Evolutionary conservation across 352 stramenopile genomes (phyloP), one percentile per base, ranked within the genome.

Genomic region (Chrysophaeum taylorii): DNA sequence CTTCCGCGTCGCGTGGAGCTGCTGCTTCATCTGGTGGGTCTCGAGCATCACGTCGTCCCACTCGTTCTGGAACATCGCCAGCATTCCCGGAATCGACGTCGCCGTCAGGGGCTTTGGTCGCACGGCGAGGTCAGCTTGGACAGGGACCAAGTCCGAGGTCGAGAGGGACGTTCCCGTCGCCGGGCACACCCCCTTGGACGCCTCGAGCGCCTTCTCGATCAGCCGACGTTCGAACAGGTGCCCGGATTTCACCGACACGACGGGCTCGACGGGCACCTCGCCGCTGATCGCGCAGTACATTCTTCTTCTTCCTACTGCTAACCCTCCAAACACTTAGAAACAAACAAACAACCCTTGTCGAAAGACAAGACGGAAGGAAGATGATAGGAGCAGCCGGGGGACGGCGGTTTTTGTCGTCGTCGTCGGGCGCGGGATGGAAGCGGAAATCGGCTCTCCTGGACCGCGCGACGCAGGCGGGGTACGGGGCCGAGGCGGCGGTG

Each of bases 41-140:
- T 98, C 93, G 37, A 98, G 83, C 72, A 97, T 84, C 21, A 95
- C 78, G 39, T 86, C 89, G 73, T 97, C 92, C 79, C 93, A 97
- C 78, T 97, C 92, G 54, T 83, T 90, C 74, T 96, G 89, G 69
- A 98, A 87, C 12, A 82, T 74, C 43, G 64, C 67, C 2, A 79
- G 64, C 21, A 79, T 54, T 23, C 68, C 57, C n/a, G 75, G 75
- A 41, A 79, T 69, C 33, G 68, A 74, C 16, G 64, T 76, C 16
- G 69, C 74, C 21, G 60, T 23, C 14, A 74, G 37, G 21, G 75
- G 75, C 52, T 68, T 50, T 21, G 75, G 75, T 31, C 70, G 42
- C 31, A 73, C 70, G 27, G 74, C 62, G 2, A 64, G 69, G 29
- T 71, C 64, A 14, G 71, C 54, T 68, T 89, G 78, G 0, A 93